Evolutionary conservation across 108 stramenopile species (phyloP).

Genomic region (Pelagomonas calceolata): DNA sequence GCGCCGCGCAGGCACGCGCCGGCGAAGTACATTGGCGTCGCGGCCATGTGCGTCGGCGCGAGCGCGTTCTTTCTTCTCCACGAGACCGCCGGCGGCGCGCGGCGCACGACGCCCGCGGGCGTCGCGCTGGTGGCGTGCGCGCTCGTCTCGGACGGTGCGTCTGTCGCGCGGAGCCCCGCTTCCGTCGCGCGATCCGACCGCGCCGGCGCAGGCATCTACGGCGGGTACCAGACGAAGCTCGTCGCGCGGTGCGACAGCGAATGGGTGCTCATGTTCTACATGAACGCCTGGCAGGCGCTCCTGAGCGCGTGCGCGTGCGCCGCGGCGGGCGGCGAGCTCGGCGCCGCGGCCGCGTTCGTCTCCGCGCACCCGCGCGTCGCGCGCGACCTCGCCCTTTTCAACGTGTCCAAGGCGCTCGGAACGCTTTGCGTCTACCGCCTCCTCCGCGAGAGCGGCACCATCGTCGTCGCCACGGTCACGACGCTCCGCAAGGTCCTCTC

Average conservation of each 20-base stretch:
- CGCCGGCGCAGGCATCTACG: neutral
- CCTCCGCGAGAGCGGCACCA: neutral
- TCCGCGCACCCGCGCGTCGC: neutral
- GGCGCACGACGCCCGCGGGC: too few species aligned
- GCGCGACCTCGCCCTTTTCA: neutral
- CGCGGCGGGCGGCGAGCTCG: neutral
- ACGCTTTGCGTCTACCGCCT: neutral
- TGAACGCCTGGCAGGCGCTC: neutral
- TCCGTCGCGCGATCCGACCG: neutral
- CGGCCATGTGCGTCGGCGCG: neutral
- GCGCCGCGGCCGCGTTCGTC: neutral
- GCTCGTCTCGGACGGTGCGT: too few species aligned
- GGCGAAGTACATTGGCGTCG: too few species aligned
- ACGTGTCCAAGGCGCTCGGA: neutral
- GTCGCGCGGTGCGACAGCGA: neutral
- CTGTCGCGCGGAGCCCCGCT: neutral
- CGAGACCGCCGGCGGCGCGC: too few species aligned
- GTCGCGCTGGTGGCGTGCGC: too few species aligned
- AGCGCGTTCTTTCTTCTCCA: too few species aligned
- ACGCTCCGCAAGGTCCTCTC: slow-evolving; percentile 1
- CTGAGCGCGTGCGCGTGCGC: neutral
- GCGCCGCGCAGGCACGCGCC: too few species aligned
- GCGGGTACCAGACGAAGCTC: neutral
- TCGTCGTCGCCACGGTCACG: neutral
- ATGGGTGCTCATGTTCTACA: neutral